Evolutionary conservation across 495 filamentous ascomycete species (phyloP), one percentile per base, ranked within the genome.

Genomic region (Aspergillus kassunensis): DNA sequence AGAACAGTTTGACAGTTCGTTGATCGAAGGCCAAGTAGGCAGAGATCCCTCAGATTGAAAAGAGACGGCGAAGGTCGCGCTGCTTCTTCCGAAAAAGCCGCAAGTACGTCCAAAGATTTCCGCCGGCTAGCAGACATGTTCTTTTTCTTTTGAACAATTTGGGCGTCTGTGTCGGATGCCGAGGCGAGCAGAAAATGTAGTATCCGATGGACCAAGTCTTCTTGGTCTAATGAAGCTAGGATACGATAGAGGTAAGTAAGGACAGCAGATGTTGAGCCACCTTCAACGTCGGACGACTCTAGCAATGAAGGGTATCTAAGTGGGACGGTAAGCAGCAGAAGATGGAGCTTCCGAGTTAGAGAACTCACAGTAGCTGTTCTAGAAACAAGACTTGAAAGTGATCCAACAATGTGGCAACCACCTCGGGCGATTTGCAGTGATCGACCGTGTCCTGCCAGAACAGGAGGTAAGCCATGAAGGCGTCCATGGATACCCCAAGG

Each of bases 401-500:
- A 66, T 97, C 95, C 34, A 99, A 73, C 19, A 99, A 72, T 0
- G 90, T 96, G 51, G 87, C 88, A 56, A 90, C 92, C 41, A 99
- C 88, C 62, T 97, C 95, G 2, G 80, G 75, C 1, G 92, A 97
- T 55, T 83, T 83, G 70, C 93, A 99, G 69, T 97, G 90, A 61
- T 97, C 90, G 41, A 99, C 78, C 13, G 96, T 89, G 67, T 99
- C 93, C 61, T 99, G 93, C 95, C 93, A 99, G 58, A 99, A 98
- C 13, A 91, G 71, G 12, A 99, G 75, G 61, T 97, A 92, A 12
- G 93, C 95, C 21, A 99, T 79, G 60, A 99, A 97, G 0, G 93
- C 95, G 41, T 90, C 86, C 69, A 98, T 80, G 57, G 95, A 85
- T 6, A 80, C 75, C 49, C 88, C 86, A 53, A 95, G 87, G 13